These are phyloP conservation scores for Cercospora zeina DNA, from an alignment of 2,329 filamentous ascomycete genomes.

Conservation along the genomic window DNA sequence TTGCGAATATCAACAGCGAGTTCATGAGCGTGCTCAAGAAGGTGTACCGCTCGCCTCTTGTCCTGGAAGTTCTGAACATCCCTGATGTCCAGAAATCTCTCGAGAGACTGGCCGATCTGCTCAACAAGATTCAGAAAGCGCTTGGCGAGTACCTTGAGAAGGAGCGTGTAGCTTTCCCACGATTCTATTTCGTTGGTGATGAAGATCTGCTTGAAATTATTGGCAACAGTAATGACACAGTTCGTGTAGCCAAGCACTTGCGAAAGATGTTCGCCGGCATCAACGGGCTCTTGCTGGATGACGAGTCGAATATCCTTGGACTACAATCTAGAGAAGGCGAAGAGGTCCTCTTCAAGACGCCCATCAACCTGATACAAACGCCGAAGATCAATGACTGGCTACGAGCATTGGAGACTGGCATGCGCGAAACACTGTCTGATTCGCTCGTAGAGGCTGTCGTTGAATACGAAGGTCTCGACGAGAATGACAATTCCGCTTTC, in stretches of 20 bases:
- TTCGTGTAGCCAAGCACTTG: slow-evolving; percentile 96
- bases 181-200: slow-evolving; percentile 99
- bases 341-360: slow-evolving; percentile 79
- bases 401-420: slow-evolving; percentile 84
- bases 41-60: slow-evolving; percentile 92
- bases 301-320: slow-evolving; percentile 83
- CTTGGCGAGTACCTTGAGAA: slow-evolving; percentile 97
- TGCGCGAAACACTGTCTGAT: slow-evolving; percentile 93
- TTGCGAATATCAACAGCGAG: slow-evolving; percentile 99
- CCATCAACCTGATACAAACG: slow-evolving; percentile 88
- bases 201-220: slow-evolving; percentile 99
- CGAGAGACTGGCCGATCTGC: slow-evolving; percentile 89
- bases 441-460: slow-evolving; percentile 82
- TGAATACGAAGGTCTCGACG: slow-evolving; percentile 69
- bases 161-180: slow-evolving; percentile 93
- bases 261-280: slow-evolving; percentile 99
- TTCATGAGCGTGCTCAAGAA: slow-evolving; percentile 99
- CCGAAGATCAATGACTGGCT: slow-evolving; percentile 99
- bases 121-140: slow-evolving; percentile 99
- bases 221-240: slow-evolving; percentile 95
- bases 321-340: slow-evolving; percentile 97
- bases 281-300: slow-evolving; percentile 85
- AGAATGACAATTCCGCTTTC: slow-evolving; percentile 69
- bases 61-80: slow-evolving; percentile 94
- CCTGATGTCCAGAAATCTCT: slow-evolving; percentile 93